Percentiles rank a stretch among this genome's conserved stretches.
These are phyloP conservation scores for Trametes maxima DNA, from an alignment of 768 basidiomycete genomes.

Conservation along the genomic window DNA sequence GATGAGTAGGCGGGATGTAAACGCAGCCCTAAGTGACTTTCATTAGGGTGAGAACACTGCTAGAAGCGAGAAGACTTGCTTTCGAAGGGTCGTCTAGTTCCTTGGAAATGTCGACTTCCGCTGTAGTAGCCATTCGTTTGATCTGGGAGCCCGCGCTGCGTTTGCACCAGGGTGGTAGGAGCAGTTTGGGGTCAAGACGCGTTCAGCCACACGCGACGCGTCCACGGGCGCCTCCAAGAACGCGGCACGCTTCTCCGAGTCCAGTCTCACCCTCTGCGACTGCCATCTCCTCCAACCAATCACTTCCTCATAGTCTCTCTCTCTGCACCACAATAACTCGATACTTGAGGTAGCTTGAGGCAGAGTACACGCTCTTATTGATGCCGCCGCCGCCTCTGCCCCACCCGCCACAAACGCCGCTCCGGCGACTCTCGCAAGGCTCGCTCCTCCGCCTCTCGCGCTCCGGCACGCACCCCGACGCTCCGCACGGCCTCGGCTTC, in stretches of 20 bases:
- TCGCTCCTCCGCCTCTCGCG: slow-evolving; percentile 86
- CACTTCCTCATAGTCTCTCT: not conserved
- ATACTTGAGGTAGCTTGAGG: no score
- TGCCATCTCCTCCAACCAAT: not conserved
- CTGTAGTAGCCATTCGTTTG: not conserved
- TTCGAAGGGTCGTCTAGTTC: slow-evolving; percentile 28
- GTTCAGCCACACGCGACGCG: not conserved
- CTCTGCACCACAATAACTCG: no score
- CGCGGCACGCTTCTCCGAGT: not conserved
- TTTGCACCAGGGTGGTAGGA: no score
- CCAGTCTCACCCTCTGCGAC: not conserved
- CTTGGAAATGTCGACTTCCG: not conserved
- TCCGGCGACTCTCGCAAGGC: slow-evolving; percentile 88
- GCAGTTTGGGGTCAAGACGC: not conserved
- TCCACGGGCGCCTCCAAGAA: not conserved
- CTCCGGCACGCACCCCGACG: slow-evolving; percentile 70
- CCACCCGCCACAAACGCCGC: slow-evolving; percentile 71
- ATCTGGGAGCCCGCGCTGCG: no score
- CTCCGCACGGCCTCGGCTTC: slow-evolving; percentile 84
- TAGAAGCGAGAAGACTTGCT: not conserved
- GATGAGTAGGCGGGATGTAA: slow-evolving; percentile 24
- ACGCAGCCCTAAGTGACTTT: slow-evolving; percentile 24
- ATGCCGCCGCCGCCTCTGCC: not conserved
- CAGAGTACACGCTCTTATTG: no score
- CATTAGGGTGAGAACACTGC: not conserved